Evolutionary conservation across 148 eudicot genomes (phyloP).

Genomic region (Rhododendron williamsianum): DNA sequence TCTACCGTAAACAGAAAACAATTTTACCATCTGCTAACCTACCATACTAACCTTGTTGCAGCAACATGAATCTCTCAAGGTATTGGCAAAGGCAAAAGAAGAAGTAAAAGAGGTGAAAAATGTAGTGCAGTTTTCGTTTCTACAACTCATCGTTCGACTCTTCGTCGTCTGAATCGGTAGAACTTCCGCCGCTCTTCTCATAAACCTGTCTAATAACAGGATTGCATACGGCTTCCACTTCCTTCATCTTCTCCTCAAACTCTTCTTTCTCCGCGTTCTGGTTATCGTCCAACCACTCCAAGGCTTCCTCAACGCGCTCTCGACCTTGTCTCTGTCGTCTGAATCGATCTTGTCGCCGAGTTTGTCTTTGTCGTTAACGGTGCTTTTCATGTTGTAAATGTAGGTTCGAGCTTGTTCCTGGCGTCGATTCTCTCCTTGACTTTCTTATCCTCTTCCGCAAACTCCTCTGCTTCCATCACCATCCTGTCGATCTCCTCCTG

Average conservation of each 20-base stretch:
- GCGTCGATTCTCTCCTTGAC: conserved; percentile 37
- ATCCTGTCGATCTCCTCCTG: conserved; percentile 42
- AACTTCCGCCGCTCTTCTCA: conserved; percentile 29
- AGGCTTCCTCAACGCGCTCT: conserved; percentile 38
- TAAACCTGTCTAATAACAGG: conserved; percentile 43
- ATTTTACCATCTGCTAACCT: not conserved
- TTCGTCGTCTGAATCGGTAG: conserved; percentile 22
- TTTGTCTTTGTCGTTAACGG: conserved; percentile 38
- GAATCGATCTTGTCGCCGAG: conserved; percentile 42
- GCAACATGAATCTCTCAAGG: not conserved
- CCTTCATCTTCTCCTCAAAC: conserved; percentile 56
- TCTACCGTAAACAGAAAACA: not conserved
- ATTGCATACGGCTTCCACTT: conserved; percentile 47
- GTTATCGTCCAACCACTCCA: conserved; percentile 53
- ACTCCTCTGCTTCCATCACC: conserved; percentile 46
- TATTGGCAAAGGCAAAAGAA: not conserved
- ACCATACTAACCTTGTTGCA: not conserved
- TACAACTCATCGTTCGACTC: conserved; percentile 33
- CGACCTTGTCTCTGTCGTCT: conserved; percentile 35
- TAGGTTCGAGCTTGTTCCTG: conserved; percentile 44
- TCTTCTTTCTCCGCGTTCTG: conserved; percentile 39
- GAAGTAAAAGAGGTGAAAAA: not conserved
- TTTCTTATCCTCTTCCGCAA: conserved; percentile 39
- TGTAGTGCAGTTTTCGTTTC: not conserved
- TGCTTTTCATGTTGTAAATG: conserved; percentile 47